These are phyloP conservation scores for Arthrobotrys musiformis DNA, from an alignment of 2,329 filamentous ascomycete genomes.

Conservation along the genomic window DNA sequence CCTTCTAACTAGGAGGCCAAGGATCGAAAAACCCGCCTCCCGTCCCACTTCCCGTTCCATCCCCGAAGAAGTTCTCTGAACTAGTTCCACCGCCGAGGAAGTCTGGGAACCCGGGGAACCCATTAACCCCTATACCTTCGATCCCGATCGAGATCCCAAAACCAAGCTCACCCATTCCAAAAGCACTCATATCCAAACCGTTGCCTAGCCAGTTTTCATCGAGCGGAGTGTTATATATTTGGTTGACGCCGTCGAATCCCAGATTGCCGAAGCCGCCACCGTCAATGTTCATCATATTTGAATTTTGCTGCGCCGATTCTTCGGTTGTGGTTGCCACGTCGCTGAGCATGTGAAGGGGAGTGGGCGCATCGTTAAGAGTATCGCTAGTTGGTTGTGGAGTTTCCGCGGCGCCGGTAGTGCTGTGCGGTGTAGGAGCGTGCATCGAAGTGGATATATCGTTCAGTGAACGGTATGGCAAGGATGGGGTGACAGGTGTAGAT, in stretches of 20 bases:
- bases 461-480: constrained; percentile 31
- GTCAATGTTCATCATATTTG: constrained; percentile 53
- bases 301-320: constrained; percentile 35
- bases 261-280: constrained; percentile 22
- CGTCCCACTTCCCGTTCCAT: neutral
- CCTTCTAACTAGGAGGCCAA: constrained; percentile 43
- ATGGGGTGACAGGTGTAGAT: constrained; percentile 47
- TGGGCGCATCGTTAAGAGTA: constrained; percentile 60
- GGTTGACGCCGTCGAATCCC: constrained; percentile 6
- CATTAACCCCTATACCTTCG: constrained; percentile 29
- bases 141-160: constrained; percentile 44
- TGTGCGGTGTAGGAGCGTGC: constrained; percentile 42
- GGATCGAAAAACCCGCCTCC: constrained; percentile 40
- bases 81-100: constrained; percentile 30
- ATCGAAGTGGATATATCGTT: constrained; percentile 39
- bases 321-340: constrained; percentile 63
- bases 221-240: constrained; percentile 20
- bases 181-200: constrained; percentile 49
- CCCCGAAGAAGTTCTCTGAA: constrained; percentile 36
- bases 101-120: constrained; percentile 36
- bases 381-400: constrained; percentile 36
- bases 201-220: constrained; percentile 41
- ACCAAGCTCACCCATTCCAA: constrained; percentile 49
- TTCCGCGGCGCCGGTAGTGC: constrained; percentile 19
- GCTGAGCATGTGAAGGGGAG: constrained; percentile 62